Percentiles rank a stretch among this genome's conserved stretches.
These are phyloP conservation scores for Xerocomus nothofagi DNA, from an alignment of 1,284 basidiomycete genomes.

Conservation along the genomic window DNA sequence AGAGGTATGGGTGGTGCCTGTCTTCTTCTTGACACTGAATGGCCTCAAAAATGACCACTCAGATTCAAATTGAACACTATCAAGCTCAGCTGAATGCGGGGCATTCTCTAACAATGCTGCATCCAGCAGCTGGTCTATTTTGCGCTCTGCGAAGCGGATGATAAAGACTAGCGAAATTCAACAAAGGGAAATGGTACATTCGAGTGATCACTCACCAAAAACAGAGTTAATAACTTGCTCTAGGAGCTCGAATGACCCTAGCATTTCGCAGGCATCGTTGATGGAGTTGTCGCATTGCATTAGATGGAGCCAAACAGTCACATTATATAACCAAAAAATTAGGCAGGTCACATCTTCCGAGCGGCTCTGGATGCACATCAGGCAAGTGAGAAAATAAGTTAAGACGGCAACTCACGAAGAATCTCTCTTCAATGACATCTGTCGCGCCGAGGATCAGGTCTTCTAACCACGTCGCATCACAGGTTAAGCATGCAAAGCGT, in stretches of 20 bases:
- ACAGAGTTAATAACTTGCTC: conserved; percentile 94
- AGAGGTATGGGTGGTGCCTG: conserved; percentile 35
- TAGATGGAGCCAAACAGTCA: conserved; percentile 86
- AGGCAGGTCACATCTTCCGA: conserved; percentile 85
- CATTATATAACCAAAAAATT: conserved; percentile 95
- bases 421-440: conserved; percentile 87
- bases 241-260: conserved; percentile 77
- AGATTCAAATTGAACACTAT: conserved; percentile 88
- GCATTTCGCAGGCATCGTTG: conserved; percentile 72
- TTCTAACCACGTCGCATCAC: conserved; percentile 88
- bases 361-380: conserved; percentile 52
- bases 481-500: conserved; percentile 84
- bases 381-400: conserved; percentile 5
- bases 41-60: conserved; percentile 92
- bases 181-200: conserved; percentile 1
- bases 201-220: conserved; percentile 61
- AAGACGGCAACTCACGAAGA: conserved; percentile 68
- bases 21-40: conserved; percentile 70
- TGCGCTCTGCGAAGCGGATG: conserved; percentile 88
- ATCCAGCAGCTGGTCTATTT: conserved; percentile 87
- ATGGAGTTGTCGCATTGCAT: conserved; percentile 82
- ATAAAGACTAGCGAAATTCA: conserved; percentile 72
- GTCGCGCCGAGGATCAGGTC: conserved; percentile 89
- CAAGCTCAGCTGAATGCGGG: conserved; percentile 75
- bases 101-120: conserved; percentile 83